Percentiles rank a stretch among this genome's conserved stretches.
phyloP scores from a whole-genome alignment of 306 rosid genomes.

The Lupinus albus region DNA sequence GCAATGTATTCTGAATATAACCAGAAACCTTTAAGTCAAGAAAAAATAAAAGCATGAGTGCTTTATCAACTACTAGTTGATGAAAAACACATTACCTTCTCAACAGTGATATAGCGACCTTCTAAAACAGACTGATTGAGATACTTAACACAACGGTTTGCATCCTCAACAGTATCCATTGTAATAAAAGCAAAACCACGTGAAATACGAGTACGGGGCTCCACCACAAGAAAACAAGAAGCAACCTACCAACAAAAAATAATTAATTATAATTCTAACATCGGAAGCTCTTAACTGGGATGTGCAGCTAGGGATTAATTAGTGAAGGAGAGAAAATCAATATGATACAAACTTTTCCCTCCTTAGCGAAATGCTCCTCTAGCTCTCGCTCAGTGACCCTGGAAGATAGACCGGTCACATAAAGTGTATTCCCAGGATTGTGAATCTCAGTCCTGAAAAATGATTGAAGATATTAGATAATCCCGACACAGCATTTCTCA shows the following conservation, averaged over 20 bases:
- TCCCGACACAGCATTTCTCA: conserved; percentile 23
- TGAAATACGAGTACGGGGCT: conserved; percentile 85
- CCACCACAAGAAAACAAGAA: conserved; percentile 95
- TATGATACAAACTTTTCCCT: conserved; percentile 73
- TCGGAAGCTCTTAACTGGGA: not conserved
- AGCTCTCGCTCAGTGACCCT: conserved; percentile 90
- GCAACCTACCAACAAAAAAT: conserved; percentile 63
- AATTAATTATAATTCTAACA: conserved; percentile 10
- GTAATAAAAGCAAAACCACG: conserved; percentile 98
- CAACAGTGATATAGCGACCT: conserved; percentile 96
- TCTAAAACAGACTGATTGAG: conserved; percentile 94
- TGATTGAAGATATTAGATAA: conserved; percentile 26
- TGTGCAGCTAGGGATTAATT: not conserved
- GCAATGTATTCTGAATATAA: conserved; percentile 91
- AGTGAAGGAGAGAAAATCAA: not conserved
- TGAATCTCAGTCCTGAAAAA: conserved; percentile 49
- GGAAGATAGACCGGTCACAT: conserved; percentile 91
- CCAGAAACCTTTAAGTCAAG: conserved; percentile 94
- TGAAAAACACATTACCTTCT: conserved; percentile 67
- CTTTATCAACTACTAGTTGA: conserved; percentile 36
- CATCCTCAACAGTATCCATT: conserved; percentile 78
- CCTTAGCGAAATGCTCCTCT: conserved; percentile 89
- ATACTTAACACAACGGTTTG: conserved; percentile 81
- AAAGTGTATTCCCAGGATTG: conserved; percentile 86
- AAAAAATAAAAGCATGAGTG: conserved; percentile 44